Base-by-base conservation (phyloP, 441 rosid genomes). In the Aleurites moluccanus region DNA sequence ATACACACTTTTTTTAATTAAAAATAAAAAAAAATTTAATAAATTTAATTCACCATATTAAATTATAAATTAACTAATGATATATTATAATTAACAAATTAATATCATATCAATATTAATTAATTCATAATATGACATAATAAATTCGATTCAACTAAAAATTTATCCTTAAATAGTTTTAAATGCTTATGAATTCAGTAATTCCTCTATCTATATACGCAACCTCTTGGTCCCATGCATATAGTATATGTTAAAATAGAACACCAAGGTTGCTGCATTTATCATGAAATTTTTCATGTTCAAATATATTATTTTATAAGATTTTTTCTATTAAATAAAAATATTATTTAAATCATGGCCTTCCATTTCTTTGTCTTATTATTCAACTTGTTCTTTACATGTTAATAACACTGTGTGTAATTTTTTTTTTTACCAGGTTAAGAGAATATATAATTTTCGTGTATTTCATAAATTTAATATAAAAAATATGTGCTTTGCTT, bases 171-270 rank as follows among this genome's bases (percentile, higher is more conserved):
- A 10, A 59, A 53, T 52, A 57, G 66, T 25, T 5, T 68, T 61
- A 33, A 55, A 57, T 56, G 64, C 21, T 65, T 38, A 23, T 74
- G 66, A 74, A 25, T n/a, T 2, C 2, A 64, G 33, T 6, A 20
- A 35, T 0, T 15, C 25, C 23, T 38, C 40, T 49, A 52, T 72
- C 47, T 49, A n/a, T n/a, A n/a, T n/a, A 73, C 68, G 63, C 81
- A 64, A 70, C 63, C 68, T 28, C 16, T 28, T 53, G 82, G 78
- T 49, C 82, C 83, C 75, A 74, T 77, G 56, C 57, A 67, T 18
- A 67, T 44, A n/a, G 1, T 69, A 42, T 38, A 56, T 49, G 28
- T 38, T 38, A 40, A 35, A 18, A 38, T 27, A 10, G 55, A 28
- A 69, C 4, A 9, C 20, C 8, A 35, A 56, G 60, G 18, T 16